Percentiles rank a stretch among this genome's conserved stretches.
Evolutionary conservation across 2,329 filamentous ascomycete species (phyloP).

Genomic region (Claviceps sp.): DNA sequence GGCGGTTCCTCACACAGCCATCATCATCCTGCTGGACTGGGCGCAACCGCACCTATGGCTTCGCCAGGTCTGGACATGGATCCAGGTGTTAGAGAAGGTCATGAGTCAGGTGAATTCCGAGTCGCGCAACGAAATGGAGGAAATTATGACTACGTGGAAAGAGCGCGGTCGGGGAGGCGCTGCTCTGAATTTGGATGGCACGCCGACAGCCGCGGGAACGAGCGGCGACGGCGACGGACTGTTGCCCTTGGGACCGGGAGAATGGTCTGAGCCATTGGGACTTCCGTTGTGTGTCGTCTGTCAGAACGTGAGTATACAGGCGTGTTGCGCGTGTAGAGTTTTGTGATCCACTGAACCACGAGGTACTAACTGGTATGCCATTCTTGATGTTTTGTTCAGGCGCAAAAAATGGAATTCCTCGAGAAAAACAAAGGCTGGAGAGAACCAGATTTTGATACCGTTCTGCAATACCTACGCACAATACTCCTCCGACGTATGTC

Average conservation of each 20-base stretch:
- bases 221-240: constrained; percentile 50
- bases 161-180: constrained; percentile 57
- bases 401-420: constrained; percentile 78
- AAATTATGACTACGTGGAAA: constrained; percentile 68
- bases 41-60: constrained; percentile 87
- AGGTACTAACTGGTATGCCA: neutral
- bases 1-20: constrained; percentile 71
- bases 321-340: neutral
- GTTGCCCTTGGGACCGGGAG: constrained; percentile 70
- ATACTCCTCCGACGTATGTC: constrained; percentile 69
- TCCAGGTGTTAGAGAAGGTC: constrained; percentile 67
- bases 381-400: constrained; percentile 26
- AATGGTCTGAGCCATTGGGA: constrained; percentile 84
- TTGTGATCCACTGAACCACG: neutral
- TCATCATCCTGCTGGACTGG: constrained; percentile 93
- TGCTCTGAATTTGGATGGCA: constrained; percentile 49
- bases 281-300: constrained; percentile 89
- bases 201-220: constrained; percentile 37
- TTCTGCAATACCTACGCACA: constrained; percentile 84
- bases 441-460: constrained; percentile 92
- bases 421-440: constrained; percentile 89
- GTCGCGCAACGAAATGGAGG: constrained; percentile 73
- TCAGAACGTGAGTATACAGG: constrained; percentile 56
- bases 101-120: constrained; percentile 61
- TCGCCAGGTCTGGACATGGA: constrained; percentile 77